A percentile compares a stretch with the other conserved stretches of the same genome.
phyloP scores from a whole-genome alignment of 495 filamentous ascomycete species.

The Penicillium paradoxum region DNA sequence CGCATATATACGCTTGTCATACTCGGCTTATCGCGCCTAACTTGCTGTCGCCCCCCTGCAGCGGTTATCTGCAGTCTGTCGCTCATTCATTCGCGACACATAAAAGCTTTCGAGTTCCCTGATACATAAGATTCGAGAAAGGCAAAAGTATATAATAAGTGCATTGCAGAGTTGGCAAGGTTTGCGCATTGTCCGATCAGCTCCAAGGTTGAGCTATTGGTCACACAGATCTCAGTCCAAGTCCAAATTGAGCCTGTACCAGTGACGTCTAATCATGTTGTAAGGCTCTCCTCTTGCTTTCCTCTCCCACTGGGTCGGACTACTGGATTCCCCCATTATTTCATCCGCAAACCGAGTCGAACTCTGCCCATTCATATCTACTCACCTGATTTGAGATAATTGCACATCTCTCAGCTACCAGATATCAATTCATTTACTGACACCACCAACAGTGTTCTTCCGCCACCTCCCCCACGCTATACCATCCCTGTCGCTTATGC shows the following conservation, averaged over 20 bases:
- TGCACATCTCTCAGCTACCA: background rate
- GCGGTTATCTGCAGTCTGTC: background rate
- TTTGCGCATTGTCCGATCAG: background rate
- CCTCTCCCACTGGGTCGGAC: background rate
- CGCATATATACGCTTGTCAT: background rate
- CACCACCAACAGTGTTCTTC: conserved; percentile 57
- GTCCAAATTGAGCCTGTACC: conserved; percentile 9
- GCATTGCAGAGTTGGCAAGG: background rate
- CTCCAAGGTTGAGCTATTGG: conserved; percentile 1
- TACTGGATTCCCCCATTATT: background rate
- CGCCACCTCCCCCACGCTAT: conserved; percentile 81
- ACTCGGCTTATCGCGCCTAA: background rate
- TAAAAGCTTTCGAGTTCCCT: background rate
- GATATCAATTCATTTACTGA: conserved; percentile 13
- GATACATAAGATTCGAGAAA: background rate
- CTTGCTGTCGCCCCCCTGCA: background rate
- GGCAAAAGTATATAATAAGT: background rate
- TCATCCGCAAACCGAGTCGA: background rate
- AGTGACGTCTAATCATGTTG: conserved; percentile 31
- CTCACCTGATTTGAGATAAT: background rate
- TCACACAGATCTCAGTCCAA: conserved; percentile 8
- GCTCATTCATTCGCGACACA: background rate
- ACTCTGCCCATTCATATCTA: background rate
- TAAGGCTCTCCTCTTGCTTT: conserved; percentile 21
- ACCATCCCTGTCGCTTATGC: conserved; percentile 62